These are phyloP conservation scores for Penicillium brasilianum DNA, from an alignment of 2,329 filamentous ascomycete species.

Conservation along the genomic window DNA sequence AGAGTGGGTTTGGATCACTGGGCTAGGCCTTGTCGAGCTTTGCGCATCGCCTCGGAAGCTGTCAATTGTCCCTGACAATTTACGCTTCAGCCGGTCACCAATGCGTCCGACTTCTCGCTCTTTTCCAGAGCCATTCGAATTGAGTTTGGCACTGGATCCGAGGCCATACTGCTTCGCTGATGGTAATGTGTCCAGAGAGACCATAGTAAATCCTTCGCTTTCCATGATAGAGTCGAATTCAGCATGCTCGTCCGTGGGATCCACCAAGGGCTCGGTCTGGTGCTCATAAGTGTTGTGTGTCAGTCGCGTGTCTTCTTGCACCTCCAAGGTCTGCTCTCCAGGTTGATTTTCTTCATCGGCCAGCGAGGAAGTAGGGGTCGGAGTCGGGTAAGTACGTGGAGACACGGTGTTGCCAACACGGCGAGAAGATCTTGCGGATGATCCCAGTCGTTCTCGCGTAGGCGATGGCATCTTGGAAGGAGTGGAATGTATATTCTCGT, in stretches of 20 bases:
- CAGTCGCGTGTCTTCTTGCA: constrained; percentile 6
- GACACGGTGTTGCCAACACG: constrained; percentile 42
- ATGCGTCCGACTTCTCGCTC: constrained; percentile 36
- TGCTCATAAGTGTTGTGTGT: constrained; percentile 19
- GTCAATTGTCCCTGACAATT: constrained; percentile 30
- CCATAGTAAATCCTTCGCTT: constrained; percentile 64
- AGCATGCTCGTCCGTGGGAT: constrained; percentile 49
- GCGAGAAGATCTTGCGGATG: constrained; percentile 42
- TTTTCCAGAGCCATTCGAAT: constrained; percentile 33
- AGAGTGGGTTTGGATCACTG: constrained; percentile 9
- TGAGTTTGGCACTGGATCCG: constrained; percentile 37
- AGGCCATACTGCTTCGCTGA: constrained; percentile 53
- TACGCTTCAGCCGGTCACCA: constrained; percentile 34
- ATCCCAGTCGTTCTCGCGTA: constrained; percentile 29
- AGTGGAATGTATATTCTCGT: constrained; percentile 39
- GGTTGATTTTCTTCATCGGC: constrained; percentile 41
- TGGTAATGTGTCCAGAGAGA: constrained; percentile 59
- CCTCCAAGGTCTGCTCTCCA: constrained; percentile 22
- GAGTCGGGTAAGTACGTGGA: constrained; percentile 46
- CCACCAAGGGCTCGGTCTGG: constrained; percentile 9
- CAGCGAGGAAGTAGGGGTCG: constrained; percentile 46
- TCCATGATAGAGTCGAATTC: constrained; percentile 62
- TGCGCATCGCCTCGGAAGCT: constrained; percentile 22
- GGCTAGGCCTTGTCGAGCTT: constrained; percentile 23
- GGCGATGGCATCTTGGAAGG: constrained; percentile 44